Evolutionary conservation across 2,329 filamentous ascomycete genomes (phyloP).

Genomic region (Curvularia sp.): DNA sequence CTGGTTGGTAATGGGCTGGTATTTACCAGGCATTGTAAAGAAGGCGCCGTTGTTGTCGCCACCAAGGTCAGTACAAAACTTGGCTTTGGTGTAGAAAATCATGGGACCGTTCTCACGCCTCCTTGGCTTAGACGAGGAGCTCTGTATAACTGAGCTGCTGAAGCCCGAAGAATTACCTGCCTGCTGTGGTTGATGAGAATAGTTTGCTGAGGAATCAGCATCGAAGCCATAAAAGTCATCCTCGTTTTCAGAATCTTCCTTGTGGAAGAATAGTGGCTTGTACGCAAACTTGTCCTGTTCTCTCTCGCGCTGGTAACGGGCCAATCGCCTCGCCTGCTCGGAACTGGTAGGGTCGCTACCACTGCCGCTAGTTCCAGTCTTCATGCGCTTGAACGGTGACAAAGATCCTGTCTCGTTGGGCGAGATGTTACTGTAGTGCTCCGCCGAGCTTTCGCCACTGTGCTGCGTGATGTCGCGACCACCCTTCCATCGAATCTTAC

Average conservation of each 20-base stretch:
- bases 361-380: slow-evolving; percentile 30
- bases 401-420: slow-evolving; percentile 54
- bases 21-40: slow-evolving; percentile 31
- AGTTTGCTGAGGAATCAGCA: slow-evolving; percentile 38
- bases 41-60: slow-evolving; percentile 60
- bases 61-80: slow-evolving; percentile 81
- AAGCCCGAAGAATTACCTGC: slow-evolving; percentile 53
- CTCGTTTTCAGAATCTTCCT: slow-evolving; percentile 53
- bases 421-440: slow-evolving; percentile 55
- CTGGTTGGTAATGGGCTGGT: slow-evolving; percentile 42
- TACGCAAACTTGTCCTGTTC: slow-evolving; percentile 52
- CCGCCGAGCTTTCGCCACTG: slow-evolving; percentile 65
- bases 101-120: slow-evolving; percentile 74
- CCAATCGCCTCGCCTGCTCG: slow-evolving; percentile 29
- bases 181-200: slow-evolving; percentile 37
- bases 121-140: slow-evolving; percentile 56
- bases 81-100: slow-evolving; percentile 81
- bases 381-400: slow-evolving; percentile 40
- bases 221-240: slow-evolving; percentile 47
- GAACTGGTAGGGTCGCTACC: slow-evolving; percentile 30
- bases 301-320: slow-evolving; percentile 30
- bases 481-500: slow-evolving; percentile 81
- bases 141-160: slow-evolving; percentile 56
- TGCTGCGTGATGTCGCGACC: slow-evolving; percentile 69
- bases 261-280: slow-evolving; percentile 58